Percentiles rank a stretch among this genome's conserved stretches.
Evolutionary conservation across 306 rosid genomes (phyloP).

Genomic region (Lupinus albus): DNA sequence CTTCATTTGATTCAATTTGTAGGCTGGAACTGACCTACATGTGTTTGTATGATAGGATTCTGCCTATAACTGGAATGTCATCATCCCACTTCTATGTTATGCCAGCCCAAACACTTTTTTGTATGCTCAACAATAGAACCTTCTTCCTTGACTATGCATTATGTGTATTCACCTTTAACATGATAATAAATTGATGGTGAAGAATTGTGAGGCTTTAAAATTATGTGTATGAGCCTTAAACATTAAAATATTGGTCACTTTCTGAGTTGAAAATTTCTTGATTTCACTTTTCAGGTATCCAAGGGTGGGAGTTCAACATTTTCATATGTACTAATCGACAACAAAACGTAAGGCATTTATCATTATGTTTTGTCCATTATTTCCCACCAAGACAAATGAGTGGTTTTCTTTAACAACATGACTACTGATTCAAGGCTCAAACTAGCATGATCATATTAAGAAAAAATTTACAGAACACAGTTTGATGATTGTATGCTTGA

Average conservation of each 20-base stretch:
- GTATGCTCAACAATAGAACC: not conserved
- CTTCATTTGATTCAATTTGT: not conserved
- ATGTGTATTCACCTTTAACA: not conserved
- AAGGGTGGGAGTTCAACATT: constrained; percentile 82
- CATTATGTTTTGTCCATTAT: constrained; percentile 27
- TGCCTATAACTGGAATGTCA: constrained; percentile 11
- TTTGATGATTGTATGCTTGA: constrained; percentile 9
- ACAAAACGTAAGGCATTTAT: constrained; percentile 64
- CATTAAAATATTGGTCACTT: not conserved
- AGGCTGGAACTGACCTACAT: not conserved
- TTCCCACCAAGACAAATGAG: not conserved
- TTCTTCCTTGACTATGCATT: not conserved
- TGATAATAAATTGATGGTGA: not conserved
- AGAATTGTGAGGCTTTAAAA: not conserved
- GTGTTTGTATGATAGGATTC: not conserved
- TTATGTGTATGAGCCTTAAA: too few species aligned
- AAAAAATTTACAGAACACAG: not conserved
- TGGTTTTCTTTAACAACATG: constrained; percentile 19
- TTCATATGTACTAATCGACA: constrained; percentile 77
- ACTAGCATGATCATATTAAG: constrained; percentile 15
- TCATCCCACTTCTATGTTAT: not conserved
- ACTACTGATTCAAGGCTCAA: constrained; percentile 23
- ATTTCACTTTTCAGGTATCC: constrained; percentile 61
- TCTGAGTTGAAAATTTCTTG: constrained; percentile 13
- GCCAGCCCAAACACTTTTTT: constrained; percentile 6